Percentiles rank a stretch among this genome's conserved stretches.
Conservation (phyloP, 164 flowering plant genomes). For the Chimonanthus salicifolius region DNA sequence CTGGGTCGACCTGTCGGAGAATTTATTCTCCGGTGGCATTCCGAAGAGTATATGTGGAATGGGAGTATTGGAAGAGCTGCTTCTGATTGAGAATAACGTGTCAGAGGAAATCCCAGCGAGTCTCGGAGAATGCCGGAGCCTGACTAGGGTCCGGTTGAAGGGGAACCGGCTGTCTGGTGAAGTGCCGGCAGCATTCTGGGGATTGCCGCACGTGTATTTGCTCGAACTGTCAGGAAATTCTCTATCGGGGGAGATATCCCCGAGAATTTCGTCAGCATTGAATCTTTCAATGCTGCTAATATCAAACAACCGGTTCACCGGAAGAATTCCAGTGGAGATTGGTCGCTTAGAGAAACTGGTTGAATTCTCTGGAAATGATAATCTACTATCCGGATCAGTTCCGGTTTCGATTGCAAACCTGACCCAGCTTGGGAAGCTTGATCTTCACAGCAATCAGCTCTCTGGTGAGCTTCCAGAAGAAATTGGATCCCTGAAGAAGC, state of each 20-base stretch:
- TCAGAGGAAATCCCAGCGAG: slow-evolving; percentile 40
- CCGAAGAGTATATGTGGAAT: slow-evolving; percentile 41
- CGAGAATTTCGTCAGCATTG: slow-evolving; percentile 39
- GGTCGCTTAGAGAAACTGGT: slow-evolving; percentile 64
- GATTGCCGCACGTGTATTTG: slow-evolving; percentile 46
- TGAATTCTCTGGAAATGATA: slow-evolving; percentile 52
- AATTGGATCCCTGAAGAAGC: slow-evolving; percentile 42
- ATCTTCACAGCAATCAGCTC: slow-evolving; percentile 51
- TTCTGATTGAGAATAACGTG: slow-evolving; percentile 35
- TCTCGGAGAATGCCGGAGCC: slow-evolving; percentile 49
- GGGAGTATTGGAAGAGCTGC: slow-evolving; percentile 35
- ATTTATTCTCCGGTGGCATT: slow-evolving; percentile 62
- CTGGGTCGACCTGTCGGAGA: slow-evolving; percentile 39
- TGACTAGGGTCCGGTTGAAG: slow-evolving; percentile 50
- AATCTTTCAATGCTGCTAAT: slow-evolving; percentile 52
- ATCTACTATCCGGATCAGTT: slow-evolving; percentile 57
- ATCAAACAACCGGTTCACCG: slow-evolving; percentile 77
- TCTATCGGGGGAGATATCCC: slow-evolving; percentile 23
- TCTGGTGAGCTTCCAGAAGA: slow-evolving; percentile 61
- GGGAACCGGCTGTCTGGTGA: slow-evolving; percentile 53
- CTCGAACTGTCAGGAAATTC: slow-evolving; percentile 37
- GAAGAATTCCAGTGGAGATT: slow-evolving; percentile 67
- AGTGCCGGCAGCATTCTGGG: slow-evolving; percentile 65
- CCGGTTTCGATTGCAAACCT: slow-evolving; percentile 63
- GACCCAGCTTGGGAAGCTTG: slow-evolving; percentile 51